A percentile compares a stretch with the other conserved stretches of the same genome.
phyloP scores from a whole-genome alignment of 192 early-diverging fungal genomes.

The Hyaloraphidium curvatum region DNA sequence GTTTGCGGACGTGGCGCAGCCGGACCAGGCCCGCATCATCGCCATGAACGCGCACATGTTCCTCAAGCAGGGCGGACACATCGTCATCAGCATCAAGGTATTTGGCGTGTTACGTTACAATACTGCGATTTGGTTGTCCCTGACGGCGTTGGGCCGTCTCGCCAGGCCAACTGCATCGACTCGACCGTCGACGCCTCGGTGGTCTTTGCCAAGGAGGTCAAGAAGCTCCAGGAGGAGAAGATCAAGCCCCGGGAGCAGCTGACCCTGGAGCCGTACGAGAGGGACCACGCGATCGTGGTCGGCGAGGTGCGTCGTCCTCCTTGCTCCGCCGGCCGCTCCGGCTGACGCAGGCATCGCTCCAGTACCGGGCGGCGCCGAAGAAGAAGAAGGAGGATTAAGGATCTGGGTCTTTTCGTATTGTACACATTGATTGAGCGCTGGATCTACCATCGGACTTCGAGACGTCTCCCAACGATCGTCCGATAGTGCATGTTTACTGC shows the following conservation, averaged over 20 bases:
- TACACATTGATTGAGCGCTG: too few species aligned
- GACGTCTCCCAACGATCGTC: too few species aligned
- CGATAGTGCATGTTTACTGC: too few species aligned
- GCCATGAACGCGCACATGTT: slow-evolving; percentile 93
- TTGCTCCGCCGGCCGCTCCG: too few species aligned
- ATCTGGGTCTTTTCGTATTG: too few species aligned
- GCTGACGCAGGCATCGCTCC: too few species aligned
- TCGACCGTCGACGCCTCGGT: slow-evolving; percentile 91
- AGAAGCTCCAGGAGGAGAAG: slow-evolving; percentile 75
- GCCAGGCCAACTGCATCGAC: slow-evolving; percentile 91
- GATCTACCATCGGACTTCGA: too few species aligned
- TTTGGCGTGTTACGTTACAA: too few species aligned
- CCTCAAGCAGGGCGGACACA: slow-evolving; percentile 89
- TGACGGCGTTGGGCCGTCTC: not conserved
- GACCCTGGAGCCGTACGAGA: slow-evolving; percentile 94
- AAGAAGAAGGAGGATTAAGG: too few species aligned
- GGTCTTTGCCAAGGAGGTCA: slow-evolving; percentile 92
- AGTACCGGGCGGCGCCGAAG: too few species aligned
- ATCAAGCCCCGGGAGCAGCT: slow-evolving; percentile 80
- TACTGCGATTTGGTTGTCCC: not conserved
- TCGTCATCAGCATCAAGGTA: slow-evolving; percentile 95
- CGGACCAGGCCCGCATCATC: slow-evolving; percentile 98
- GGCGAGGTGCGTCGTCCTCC: slow-evolving; percentile 50
- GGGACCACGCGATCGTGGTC: slow-evolving; percentile 95
- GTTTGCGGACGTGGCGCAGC: slow-evolving; percentile 98